Conservation (phyloP, 1,284 basidiomycete species). For the Mycena citricolor region DNA sequence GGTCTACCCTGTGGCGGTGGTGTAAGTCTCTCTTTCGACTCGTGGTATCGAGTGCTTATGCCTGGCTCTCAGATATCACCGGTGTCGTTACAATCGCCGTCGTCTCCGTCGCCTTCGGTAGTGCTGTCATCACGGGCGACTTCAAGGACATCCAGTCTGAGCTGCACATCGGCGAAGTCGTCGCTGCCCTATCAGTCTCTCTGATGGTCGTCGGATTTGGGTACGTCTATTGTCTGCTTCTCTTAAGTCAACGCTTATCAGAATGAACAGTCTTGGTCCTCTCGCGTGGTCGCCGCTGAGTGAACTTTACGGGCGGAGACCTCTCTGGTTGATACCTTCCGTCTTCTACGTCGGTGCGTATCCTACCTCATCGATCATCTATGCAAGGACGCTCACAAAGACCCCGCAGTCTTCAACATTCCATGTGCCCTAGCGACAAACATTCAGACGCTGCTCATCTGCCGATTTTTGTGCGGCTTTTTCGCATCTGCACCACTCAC, state of each 20-base stretch:
- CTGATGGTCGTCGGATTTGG: constrained; percentile 34
- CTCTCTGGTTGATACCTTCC: constrained; percentile 50
- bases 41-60: constrained; percentile 13
- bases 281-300: constrained; percentile 32
- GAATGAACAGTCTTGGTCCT: constrained; percentile 29
- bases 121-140: constrained; percentile 42
- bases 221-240: constrained; percentile 19
- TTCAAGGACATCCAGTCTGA: constrained; percentile 47
- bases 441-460: constrained; percentile 55
- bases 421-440: constrained; percentile 53
- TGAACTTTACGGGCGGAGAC: constrained; percentile 43
- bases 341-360: constrained; percentile 41
- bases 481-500: constrained; percentile 44
- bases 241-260: constrained; percentile 18
- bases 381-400: not conserved
- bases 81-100: constrained; percentile 52
- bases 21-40: constrained; percentile 19
- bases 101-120: constrained; percentile 33
- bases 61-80: constrained; percentile 19
- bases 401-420: constrained; percentile 31
- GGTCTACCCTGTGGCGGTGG: constrained; percentile 30
- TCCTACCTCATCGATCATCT: not conserved
- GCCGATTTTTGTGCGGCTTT: constrained; percentile 61
- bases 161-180: constrained; percentile 28
- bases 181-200: constrained; percentile 30